Conservation (phyloP, 768 basidiomycete genomes). For the Boletus rubescentipes region DNA sequence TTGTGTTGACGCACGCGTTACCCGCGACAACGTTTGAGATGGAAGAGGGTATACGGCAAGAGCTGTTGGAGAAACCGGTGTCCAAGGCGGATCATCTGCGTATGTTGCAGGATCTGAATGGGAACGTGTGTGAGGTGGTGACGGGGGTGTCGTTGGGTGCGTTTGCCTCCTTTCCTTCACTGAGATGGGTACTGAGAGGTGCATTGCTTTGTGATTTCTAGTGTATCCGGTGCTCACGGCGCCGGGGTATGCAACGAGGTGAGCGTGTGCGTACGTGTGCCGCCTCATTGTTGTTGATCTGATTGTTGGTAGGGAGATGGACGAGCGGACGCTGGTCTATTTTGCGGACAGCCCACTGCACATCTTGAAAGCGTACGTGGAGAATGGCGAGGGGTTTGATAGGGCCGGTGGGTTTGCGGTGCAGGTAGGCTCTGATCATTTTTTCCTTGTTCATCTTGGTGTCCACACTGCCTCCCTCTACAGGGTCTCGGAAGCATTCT, state of each 20-base stretch:
- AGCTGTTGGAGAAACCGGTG: constrained; percentile 86
- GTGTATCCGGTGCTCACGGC: constrained; percentile 74
- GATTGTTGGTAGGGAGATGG: constrained; percentile 57
- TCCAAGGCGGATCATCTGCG: constrained; percentile 79
- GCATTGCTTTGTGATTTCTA: constrained; percentile 27
- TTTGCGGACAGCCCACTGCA: constrained; percentile 63
- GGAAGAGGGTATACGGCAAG: constrained; percentile 52
- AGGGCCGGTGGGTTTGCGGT: constrained; percentile 94
- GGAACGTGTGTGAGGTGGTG: constrained; percentile 85
- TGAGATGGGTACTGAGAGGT: no score
- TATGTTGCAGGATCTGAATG: constrained; percentile 88
- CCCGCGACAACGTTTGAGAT: constrained; percentile 50
- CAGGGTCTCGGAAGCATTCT: constrained; percentile 78
- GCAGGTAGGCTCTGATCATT: constrained; percentile 51
- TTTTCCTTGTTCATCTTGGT: not conserved
- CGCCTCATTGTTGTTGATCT: not conserved
- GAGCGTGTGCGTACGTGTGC: constrained; percentile 4
- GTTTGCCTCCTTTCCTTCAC: constrained; percentile 18
- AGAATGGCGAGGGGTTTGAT: constrained; percentile 81
- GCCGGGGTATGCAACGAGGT: constrained; percentile 77
- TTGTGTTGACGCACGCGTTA: constrained; percentile 80
- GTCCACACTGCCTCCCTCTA: no score
- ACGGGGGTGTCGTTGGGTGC: constrained; percentile 85
- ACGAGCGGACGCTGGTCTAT: constrained; percentile 78
- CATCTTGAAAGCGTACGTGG: constrained; percentile 75